Evolutionary conservation across 2,329 filamentous ascomycete species (phyloP).

Genomic region (Alternaria longipes): DNA sequence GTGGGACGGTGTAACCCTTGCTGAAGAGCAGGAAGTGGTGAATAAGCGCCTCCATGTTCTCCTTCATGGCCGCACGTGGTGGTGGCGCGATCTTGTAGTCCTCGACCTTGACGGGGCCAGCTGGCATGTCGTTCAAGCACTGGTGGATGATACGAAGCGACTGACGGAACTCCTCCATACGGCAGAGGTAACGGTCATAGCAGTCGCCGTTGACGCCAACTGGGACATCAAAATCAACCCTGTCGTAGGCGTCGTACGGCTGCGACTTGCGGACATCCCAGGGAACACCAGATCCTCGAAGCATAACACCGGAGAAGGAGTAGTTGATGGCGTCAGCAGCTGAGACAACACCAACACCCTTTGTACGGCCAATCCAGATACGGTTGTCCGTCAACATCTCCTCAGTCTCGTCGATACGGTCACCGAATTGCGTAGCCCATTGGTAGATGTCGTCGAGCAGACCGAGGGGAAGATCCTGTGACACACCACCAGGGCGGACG

Average conservation of each 20-base stretch:
- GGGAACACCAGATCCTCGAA: constrained; percentile 93
- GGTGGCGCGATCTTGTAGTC: constrained; percentile 99
- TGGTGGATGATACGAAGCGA: constrained; percentile 98
- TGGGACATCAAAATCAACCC: constrained; percentile 98
- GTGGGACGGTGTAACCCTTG: constrained; percentile 96
- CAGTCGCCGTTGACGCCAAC: constrained; percentile 97
- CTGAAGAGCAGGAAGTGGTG: constrained; percentile 99
- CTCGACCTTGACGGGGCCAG: constrained; percentile 91
- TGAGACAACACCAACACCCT: constrained; percentile 89
- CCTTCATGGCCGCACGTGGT: constrained; percentile 98
- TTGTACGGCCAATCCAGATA: constrained; percentile 95
- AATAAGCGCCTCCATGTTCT: constrained; percentile 99
- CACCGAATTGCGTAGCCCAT: constrained; percentile 98
- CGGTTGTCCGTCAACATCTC: constrained; percentile 99
- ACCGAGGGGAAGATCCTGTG: constrained; percentile 91
- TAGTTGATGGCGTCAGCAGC: constrained; percentile 97
- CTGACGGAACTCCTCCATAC: constrained; percentile 99
- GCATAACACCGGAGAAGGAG: constrained; percentile 96
- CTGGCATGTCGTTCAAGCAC: constrained; percentile 98
- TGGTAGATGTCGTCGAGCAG: constrained; percentile 99
- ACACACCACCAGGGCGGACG: constrained; percentile 93
- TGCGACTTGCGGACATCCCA: constrained; percentile 97
- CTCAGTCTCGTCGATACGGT: constrained; percentile 98
- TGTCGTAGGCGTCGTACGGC: constrained; percentile 96
- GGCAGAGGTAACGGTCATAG: constrained; percentile 98